Conservation (phyloP, 2,329 filamentous ascomycete genomes). For the Monilinia polystroma region DNA sequence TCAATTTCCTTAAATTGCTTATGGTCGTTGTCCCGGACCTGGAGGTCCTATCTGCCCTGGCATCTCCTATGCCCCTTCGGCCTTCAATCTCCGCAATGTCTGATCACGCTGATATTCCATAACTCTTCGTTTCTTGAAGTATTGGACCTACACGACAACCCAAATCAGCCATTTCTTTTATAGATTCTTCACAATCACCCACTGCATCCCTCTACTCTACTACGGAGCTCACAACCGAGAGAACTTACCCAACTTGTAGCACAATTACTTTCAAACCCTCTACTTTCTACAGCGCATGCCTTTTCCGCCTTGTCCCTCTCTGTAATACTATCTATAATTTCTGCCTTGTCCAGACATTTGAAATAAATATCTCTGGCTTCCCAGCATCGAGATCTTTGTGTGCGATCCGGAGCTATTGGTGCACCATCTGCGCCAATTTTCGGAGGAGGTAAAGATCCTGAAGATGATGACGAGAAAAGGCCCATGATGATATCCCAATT, state of each 20-base stretch:
- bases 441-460: conserved; percentile 43
- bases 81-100: conserved; percentile 72
- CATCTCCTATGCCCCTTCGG: conserved; percentile 68
- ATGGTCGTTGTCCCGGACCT: conserved; percentile 22
- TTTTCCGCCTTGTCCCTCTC: conserved; percentile 54
- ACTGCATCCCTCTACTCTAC: neutral
- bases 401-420: conserved; percentile 79
- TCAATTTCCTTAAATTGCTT: conserved; percentile 10
- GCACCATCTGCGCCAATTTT: conserved; percentile 55
- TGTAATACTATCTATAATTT: conserved; percentile 73
- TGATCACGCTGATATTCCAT: conserved; percentile 85
- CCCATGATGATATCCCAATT: conserved; percentile 47
- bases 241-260: conserved; percentile 81
- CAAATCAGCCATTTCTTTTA: conserved; percentile 25
- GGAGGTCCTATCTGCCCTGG: conserved; percentile 33
- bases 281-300: conserved; percentile 59
- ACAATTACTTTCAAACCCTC: conserved; percentile 79
- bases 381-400: conserved; percentile 83
- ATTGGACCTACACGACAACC: conserved; percentile 69
- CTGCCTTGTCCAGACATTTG: conserved; percentile 76
- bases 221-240: neutral
- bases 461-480: conserved; percentile 44
- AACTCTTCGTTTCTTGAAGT: conserved; percentile 95
- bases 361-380: conserved; percentile 87
- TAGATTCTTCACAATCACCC: neutral